These are phyloP conservation scores for Fusarium drepaniforme DNA, from an alignment of 2,329 filamentous ascomycete species.

Conservation along the genomic window DNA sequence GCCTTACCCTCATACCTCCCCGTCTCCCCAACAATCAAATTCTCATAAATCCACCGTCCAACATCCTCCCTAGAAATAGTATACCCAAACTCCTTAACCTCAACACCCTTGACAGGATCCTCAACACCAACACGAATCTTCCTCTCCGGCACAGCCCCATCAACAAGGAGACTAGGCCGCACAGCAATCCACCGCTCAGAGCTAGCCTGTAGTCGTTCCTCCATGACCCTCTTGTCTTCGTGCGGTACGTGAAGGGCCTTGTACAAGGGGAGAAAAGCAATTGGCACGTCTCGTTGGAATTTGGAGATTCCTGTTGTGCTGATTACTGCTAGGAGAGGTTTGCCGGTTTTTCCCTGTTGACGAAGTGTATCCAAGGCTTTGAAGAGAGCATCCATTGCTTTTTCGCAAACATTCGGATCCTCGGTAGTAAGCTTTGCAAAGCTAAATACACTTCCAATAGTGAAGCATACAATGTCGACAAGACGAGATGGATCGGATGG, in stretches of 20 bases:
- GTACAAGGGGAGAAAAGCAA: constrained; percentile 59
- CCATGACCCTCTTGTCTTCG: constrained; percentile 62
- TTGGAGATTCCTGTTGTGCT: constrained; percentile 57
- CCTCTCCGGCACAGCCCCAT: constrained; percentile 37
- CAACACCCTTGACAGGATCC: constrained; percentile 47
- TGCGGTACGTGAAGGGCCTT: constrained; percentile 56
- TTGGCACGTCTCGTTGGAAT: constrained; percentile 47
- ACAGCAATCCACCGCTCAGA: constrained; percentile 51
- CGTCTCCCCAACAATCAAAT: constrained; percentile 43
- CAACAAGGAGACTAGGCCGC: constrained; percentile 51
- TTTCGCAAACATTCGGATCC: constrained; percentile 56
- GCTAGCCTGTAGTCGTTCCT: constrained; percentile 45
- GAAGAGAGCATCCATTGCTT: constrained; percentile 52
- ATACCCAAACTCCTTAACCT: constrained; percentile 55
- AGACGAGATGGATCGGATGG: constrained; percentile 42
- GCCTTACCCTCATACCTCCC: constrained; percentile 45
- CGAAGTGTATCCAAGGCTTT: constrained; percentile 46
- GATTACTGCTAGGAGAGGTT: constrained; percentile 52
- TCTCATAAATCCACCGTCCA: constrained; percentile 56
- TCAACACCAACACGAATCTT: constrained; percentile 48
- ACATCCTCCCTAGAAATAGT: constrained; percentile 51
- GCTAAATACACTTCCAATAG: constrained; percentile 51
- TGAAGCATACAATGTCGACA: constrained; percentile 55
- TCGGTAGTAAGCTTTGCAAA: constrained; percentile 45
- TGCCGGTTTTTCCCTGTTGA: constrained; percentile 30